Evolutionary conservation across 306 rosid genomes (phyloP), one percentile per base, ranked within the genome.

Genomic region (Cucurbita argyrosperma): DNA sequence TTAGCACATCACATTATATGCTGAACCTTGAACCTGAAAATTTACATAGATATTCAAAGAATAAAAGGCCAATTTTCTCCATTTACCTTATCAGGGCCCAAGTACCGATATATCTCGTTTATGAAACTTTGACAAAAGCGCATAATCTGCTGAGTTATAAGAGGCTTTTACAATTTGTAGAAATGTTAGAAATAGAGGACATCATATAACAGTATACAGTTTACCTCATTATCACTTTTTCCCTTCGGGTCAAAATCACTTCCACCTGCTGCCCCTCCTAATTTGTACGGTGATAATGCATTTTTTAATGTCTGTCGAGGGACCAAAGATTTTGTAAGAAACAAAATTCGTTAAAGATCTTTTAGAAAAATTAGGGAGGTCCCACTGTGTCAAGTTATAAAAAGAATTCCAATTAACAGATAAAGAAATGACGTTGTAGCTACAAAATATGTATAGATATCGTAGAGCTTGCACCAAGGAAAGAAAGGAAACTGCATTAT

Each of bases 181-280:
- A 75, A 79, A n/a, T 26, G 73, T 10, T 55, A 3, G 10, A 18
- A 54, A 76, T 51, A 53, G 69, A 67, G 49, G 66, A 35, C 47
- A 61, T 74, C 68, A 75, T 18, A 43, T 47, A 74, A 47, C n/a
- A 58, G 62, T 61, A 37, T 39, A 64, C 74, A 73, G 53, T n/a
- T 85, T 77, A 86, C 98, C 97, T 94, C 98, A 70, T 90, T 89
- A 72, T 94, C 96, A 82, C 94, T 94, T 86, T 85, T 94, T 62
- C 97, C 98, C 81, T 88, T 94, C 23, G 98, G 98, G 76, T 94
- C 96, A 89, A 94, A 90, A 86, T 94, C 98, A 80, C 98, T 94
- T 82, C 98, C 98, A 68, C 98, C 98, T 26, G 97, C 92, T 71
- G 98, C 98, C 76, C 98, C 98, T 83, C 98, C 98, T 83, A 94